These are phyloP conservation scores for Fusarium denticulatum DNA, from an alignment of 2,329 filamentous ascomycete species.

Conservation along the genomic window DNA sequence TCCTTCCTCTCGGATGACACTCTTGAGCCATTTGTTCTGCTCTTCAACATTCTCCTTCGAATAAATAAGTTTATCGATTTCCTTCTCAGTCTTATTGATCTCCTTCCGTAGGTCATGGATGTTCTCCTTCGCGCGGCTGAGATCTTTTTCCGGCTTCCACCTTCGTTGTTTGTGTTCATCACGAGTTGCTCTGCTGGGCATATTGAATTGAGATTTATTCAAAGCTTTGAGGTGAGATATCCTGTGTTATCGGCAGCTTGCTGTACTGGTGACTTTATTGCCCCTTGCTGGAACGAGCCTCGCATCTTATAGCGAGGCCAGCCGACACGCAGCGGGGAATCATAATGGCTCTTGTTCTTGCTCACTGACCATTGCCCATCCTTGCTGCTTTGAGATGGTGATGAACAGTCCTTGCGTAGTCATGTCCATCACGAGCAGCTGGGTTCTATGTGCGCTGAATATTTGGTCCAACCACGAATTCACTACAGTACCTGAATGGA, in stretches of 20 bases:
- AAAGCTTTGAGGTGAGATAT: fast-evolving
- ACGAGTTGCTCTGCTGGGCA: background rate
- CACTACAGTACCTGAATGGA: background rate
- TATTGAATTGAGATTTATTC: background rate
- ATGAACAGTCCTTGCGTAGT: background rate
- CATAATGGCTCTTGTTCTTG: background rate
- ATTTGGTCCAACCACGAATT: background rate
- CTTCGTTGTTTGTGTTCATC: background rate
- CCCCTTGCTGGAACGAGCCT: background rate
- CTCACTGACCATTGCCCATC: background rate
- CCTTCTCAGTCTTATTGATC: background rate
- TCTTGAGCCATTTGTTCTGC: too few species aligned
- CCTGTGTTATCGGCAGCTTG: background rate
- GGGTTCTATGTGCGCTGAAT: background rate
- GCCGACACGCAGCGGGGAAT: background rate
- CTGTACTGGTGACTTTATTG: background rate
- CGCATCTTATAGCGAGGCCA: background rate
- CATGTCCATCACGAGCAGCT: background rate
- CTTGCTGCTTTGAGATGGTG: background rate
- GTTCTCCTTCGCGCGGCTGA: background rate
- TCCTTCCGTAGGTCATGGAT: background rate
- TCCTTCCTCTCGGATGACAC: background rate
- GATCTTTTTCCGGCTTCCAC: background rate
- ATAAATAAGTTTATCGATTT: fast-evolving
- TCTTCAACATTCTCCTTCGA: background rate